Percentiles rank a stretch among this genome's conserved stretches.
These are phyloP conservation scores for Lagenidium sp. DNA, from an alignment of 352 stramenopile species.

Conservation along the genomic window DNA sequence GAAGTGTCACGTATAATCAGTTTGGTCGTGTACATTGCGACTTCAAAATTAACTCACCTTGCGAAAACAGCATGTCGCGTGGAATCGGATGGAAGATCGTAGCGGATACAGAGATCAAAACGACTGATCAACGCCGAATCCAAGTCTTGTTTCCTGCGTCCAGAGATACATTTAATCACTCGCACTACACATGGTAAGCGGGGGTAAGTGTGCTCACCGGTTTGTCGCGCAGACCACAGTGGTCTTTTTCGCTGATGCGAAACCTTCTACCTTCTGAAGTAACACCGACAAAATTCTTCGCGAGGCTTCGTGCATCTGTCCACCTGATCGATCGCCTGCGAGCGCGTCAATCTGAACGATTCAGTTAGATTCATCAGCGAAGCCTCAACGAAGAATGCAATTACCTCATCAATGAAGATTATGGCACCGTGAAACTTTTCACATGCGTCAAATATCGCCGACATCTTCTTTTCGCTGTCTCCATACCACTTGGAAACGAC, in stretches of 20 bases:
- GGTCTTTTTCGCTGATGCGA: slow-evolving; percentile 89
- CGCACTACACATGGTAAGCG: no score
- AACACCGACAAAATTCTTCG: slow-evolving; percentile 88
- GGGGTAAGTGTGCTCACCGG: slow-evolving; percentile 21
- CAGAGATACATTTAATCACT: no score
- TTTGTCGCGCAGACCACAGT: slow-evolving; percentile 92
- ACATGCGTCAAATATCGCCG: slow-evolving; percentile 90
- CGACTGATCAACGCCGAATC: slow-evolving; percentile 89
- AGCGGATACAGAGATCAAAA: slow-evolving; percentile 91
- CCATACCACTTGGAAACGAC: slow-evolving; percentile 94
- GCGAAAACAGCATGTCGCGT: slow-evolving; percentile 85
- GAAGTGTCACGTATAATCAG: neutral
- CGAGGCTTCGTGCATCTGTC: slow-evolving; percentile 91
- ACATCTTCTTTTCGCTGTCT: slow-evolving; percentile 93
- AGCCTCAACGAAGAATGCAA: neutral
- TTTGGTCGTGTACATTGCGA: neutral
- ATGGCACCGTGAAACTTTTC: slow-evolving; percentile 89
- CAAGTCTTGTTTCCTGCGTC: slow-evolving; percentile 85
- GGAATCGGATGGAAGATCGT: slow-evolving; percentile 80
- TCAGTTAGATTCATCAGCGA: neutral
- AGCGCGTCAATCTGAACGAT: slow-evolving; percentile 79
- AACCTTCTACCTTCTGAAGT: slow-evolving; percentile 90
- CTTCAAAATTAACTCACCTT: slow-evolving; percentile 26
- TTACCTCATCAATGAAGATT: slow-evolving; percentile 93
- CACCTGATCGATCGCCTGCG: slow-evolving; percentile 78